Percentiles rank a stretch among this genome's conserved stretches.
These are phyloP conservation scores for Bryoglossum gracile DNA, from an alignment of 495 filamentous ascomycete species.

Conservation along the genomic window DNA sequence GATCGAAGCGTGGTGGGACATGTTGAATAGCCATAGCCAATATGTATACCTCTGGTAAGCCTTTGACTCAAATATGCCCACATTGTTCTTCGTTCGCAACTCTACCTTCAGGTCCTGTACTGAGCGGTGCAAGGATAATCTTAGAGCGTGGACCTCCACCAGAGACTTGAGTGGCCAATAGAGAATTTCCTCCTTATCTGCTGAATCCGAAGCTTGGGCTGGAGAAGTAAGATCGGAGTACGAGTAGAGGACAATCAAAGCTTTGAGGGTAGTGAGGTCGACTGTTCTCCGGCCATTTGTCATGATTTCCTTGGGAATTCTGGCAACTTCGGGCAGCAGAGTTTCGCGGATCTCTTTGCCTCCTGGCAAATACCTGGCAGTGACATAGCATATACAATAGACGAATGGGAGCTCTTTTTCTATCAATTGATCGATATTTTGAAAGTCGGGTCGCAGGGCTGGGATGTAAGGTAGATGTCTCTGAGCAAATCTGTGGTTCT, in stretches of 20 bases:
- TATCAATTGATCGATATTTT: neutral
- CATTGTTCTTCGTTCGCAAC: neutral
- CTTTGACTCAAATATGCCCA: neutral
- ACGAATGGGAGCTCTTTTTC: slow-evolving; percentile 8
- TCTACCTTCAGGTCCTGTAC: slow-evolving; percentile 3
- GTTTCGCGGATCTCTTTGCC: slow-evolving; percentile 2
- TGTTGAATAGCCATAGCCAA: slow-evolving; percentile 8
- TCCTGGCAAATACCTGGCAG: slow-evolving; percentile 6
- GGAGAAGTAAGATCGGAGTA: slow-evolving; percentile 1
- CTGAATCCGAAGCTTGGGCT: neutral
- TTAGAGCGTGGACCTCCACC: slow-evolving; percentile 1
- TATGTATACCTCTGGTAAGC: neutral
- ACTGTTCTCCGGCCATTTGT: neutral
- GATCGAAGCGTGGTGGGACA: slow-evolving; percentile 5
- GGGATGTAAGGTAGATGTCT: slow-evolving; percentile 2
- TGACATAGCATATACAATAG: slow-evolving; percentile 12
- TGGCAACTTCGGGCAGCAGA: neutral
- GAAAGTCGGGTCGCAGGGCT: neutral
- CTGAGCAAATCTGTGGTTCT: neutral
- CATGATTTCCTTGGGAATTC: neutral
- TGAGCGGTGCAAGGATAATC: slow-evolving; percentile 3
- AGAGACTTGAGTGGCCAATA: slow-evolving; percentile 5
- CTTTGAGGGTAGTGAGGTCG: neutral
- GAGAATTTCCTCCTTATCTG: neutral
- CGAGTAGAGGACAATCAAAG: slow-evolving; percentile 3